Evolutionary conservation across 495 filamentous ascomycete genomes (phyloP), one percentile per base, ranked within the genome.

Genomic region (Penicillium pulvis): DNA sequence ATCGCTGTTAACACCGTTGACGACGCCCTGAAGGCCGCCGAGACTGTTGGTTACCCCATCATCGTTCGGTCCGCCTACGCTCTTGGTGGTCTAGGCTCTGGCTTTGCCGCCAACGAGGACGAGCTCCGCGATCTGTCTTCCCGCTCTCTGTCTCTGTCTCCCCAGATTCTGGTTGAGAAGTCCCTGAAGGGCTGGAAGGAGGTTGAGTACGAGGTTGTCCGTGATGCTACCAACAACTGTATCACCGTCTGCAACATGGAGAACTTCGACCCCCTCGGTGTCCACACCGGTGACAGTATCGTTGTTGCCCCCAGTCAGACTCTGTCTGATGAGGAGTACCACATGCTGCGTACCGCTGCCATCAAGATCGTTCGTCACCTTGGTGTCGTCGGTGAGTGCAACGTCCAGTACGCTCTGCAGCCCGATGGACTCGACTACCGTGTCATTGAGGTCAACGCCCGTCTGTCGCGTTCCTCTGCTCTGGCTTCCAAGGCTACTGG

Each of bases 201-300:
- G 75, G 89, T 96, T 54, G 93, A 98, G 72, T 98, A 98, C 70
- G 93, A 98, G 73, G 93, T 98, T 35, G 93, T 98, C 39, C 87
- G 93, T 56, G 93, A 98, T 74, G 89, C 88, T 46, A 83, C 86
- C 64, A 94, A 97, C 81, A 98, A 98, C 79, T 97, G 94, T 74
- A 97, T 98, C 64, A 98, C 93, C 17, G 93, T 98, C 46, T 98
- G 93, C 81, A 98, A 98, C 79, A 98, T 98, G 93, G 93, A 98
- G 79, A 98, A 98, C 78, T 98, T 98, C 69, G 93, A 98, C 70
- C 93, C 93, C 39, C 82, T 98, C 35, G 93, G 93, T 69, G 93
- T 96, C 53, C 93, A 98, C 71, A 98, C 93, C 41, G 93, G 93
- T 71, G 93, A 98, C 78, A 96, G 91, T 60, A 96, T 98, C 63